Percentiles rank a stretch among this genome's conserved stretches.
phyloP scores from a whole-genome alignment of 1,284 basidiomycete species.

The Ganoderma lucidum region DNA sequence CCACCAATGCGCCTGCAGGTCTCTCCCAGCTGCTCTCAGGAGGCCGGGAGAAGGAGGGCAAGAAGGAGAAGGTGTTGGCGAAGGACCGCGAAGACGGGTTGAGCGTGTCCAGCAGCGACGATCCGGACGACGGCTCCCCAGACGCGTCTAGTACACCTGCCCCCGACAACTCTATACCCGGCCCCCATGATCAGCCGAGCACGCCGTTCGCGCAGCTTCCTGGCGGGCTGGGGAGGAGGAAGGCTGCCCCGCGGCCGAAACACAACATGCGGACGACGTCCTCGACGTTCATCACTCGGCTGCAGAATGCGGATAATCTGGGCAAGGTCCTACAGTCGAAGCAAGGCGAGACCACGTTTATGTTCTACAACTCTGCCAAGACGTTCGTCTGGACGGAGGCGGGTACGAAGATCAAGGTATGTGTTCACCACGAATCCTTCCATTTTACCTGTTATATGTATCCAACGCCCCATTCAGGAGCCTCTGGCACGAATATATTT shows the following conservation, averaged over 20 bases:
- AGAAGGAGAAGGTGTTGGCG: constrained; percentile 51
- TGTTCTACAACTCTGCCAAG: constrained; percentile 86
- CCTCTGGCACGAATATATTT: constrained; percentile 89
- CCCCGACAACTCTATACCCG: constrained; percentile 43
- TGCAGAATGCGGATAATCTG: constrained; percentile 83
- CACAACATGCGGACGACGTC: constrained; percentile 89
- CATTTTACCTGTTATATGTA: constrained; percentile 1
- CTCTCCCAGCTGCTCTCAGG: constrained; percentile 72
- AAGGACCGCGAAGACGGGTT: constrained; percentile 63
- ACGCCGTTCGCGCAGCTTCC: constrained; percentile 54
- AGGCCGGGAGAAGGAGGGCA: constrained; percentile 64
- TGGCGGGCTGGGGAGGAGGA: constrained; percentile 63
- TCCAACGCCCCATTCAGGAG: constrained; percentile 60
- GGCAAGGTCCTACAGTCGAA: constrained; percentile 78
- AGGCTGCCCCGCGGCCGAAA: constrained; percentile 75
- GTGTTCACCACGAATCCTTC: constrained; percentile 29
- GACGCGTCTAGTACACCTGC: constrained; percentile 50
- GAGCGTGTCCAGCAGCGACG: constrained; percentile 81
- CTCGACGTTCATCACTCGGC: constrained; percentile 88
- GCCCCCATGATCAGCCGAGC: constrained; percentile 45
- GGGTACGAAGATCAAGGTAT: constrained; percentile 80
- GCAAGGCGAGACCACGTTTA: constrained; percentile 82
- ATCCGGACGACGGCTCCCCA: constrained; percentile 63
- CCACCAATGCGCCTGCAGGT: constrained; percentile 56
- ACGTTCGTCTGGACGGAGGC: constrained; percentile 86